These are phyloP conservation scores for Diplocarpon mali DNA, from an alignment of 2,329 filamentous ascomycete genomes.

Conservation along the genomic window DNA sequence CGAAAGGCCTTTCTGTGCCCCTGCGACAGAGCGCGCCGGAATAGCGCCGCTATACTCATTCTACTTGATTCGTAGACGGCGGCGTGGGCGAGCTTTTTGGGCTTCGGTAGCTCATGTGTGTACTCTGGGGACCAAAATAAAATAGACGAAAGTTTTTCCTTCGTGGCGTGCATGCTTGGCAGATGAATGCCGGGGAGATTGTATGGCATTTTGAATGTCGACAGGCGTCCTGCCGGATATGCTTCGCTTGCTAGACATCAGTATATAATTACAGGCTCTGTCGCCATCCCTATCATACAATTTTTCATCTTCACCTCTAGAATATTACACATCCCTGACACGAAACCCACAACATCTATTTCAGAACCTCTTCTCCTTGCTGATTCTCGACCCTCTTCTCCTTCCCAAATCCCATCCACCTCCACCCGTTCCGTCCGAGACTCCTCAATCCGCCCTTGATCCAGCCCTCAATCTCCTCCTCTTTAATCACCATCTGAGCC, in stretches of 20 bases:
- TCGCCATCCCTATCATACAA: no score
- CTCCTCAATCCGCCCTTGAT: conserved; percentile 48
- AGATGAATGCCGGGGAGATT: conserved; percentile 15
- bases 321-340: neutral
- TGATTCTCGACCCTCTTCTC: conserved; percentile 15
- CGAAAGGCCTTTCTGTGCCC: neutral
- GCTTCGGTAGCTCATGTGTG: no score
- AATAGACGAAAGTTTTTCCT: conserved; percentile 21
- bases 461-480: conserved; percentile 61
- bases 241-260: no score
- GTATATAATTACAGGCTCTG: no score
- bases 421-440: conserved; percentile 29
- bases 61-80: no score
- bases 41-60: neutral
- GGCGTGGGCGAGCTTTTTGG: no score
- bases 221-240: no score
- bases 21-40: neutral
- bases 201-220: conserved; percentile 1
- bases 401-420: conserved; percentile 15
- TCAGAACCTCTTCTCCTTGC: conserved; percentile 4
- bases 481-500: conserved; percentile 47
- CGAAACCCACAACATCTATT: neutral
- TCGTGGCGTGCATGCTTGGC: neutral
- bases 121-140: conserved; percentile 3
- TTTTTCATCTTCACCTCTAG: neutral